phyloP scores from a whole-genome alignment of 164 flowering plant species.

The Amborella trichopoda region DNA sequence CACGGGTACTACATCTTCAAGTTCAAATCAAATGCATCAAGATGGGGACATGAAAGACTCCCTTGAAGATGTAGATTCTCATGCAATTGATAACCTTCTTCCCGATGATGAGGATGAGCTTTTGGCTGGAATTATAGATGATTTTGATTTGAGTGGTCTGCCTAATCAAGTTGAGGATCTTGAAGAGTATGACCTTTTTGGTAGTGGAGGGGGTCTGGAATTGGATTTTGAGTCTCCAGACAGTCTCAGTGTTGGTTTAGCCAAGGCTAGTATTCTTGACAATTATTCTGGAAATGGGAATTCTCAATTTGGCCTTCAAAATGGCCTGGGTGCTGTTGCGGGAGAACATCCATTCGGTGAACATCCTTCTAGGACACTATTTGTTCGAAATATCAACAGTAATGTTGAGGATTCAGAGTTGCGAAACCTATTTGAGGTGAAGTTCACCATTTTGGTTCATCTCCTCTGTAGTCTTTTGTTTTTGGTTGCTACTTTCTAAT shows the following conservation, averaged over 20 bases:
- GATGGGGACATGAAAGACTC: constrained; percentile 29
- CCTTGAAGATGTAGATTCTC: constrained; percentile 30
- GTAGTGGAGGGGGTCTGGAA: constrained; percentile 94
- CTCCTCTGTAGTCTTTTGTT: constrained; percentile 1
- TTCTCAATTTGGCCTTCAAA: constrained; percentile 39
- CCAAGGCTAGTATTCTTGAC: constrained; percentile 44
- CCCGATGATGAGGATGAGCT: constrained; percentile 96
- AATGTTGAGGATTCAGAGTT: constrained; percentile 95
- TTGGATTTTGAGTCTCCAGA: constrained; percentile 61
- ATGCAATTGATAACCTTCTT: constrained; percentile 50
- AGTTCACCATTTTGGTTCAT: not conserved
- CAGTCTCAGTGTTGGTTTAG: constrained; percentile 29
- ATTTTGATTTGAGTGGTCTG: constrained; percentile 66
- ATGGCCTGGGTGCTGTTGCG: constrained; percentile 65
- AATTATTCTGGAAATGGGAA: constrained; percentile 41
- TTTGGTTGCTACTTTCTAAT: not conserved
- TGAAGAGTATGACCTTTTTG: constrained; percentile 86
- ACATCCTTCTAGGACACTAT: constrained; percentile 96
- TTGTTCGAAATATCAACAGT: constrained; percentile 95
- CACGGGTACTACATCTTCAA: constrained; percentile 36
- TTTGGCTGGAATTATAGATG: constrained; percentile 82
- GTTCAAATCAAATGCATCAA: constrained; percentile 19
- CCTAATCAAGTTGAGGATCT: constrained; percentile 65
- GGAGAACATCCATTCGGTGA: constrained; percentile 99
- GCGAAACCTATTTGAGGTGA: constrained; percentile 84